Base-by-base conservation (phyloP, 2,329 filamentous ascomycete genomes). In the Colletotrichum tanaceti region DNA sequence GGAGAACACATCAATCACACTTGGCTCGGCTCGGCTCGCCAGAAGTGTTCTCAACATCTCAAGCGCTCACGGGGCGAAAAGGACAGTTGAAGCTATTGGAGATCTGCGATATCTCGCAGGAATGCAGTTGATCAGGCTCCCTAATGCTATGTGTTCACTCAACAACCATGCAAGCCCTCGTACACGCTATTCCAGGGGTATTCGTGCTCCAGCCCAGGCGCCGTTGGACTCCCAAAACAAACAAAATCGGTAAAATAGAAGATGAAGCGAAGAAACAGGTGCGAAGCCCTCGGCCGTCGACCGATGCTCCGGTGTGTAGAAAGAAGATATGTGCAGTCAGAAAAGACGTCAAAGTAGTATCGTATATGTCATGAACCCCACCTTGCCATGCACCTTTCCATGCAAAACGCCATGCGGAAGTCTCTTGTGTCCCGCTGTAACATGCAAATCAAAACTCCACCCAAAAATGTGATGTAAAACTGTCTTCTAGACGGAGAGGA, bases 401-500 rank as follows among this genome's bases (percentile, higher is more conserved):
- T 71, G 63, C 62, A 49, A 6, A 70, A 71, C 70, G 70, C 70
- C 70, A 35, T 52, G 50, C 50, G 47, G 57, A n/a, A 66, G 35
- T 22, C 9, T 55, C 50, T 57, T 57, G 11, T 35, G 57, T 66
- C 63, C 57, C 18, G 35, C 38, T 53, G 39, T 52, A 53, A 66
- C 3, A 69, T 66, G 62, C 55, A 58, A 57, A 52, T 24, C 43
- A 57, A 52, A 49, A 41, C 50, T 46, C 66, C 66, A 24, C 28
- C 63, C 49, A 22, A 46, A 53, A 18, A 32, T 47, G 32, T n/a
- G 28, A 55, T 67, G 41, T 57, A 68, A 57, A 39, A 67, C 63
- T n/a, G 20, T 16, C 46, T 11, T 57, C 41, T 81, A 93, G 75
- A 93, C 83, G 70, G 92, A 94, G 75, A 94, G 84, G 76, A 94